Evolutionary conservation across 2,329 filamentous ascomycete genomes (phyloP), one percentile per base, ranked within the genome.

Genomic region (Emericellopsis cladophorae): DNA sequence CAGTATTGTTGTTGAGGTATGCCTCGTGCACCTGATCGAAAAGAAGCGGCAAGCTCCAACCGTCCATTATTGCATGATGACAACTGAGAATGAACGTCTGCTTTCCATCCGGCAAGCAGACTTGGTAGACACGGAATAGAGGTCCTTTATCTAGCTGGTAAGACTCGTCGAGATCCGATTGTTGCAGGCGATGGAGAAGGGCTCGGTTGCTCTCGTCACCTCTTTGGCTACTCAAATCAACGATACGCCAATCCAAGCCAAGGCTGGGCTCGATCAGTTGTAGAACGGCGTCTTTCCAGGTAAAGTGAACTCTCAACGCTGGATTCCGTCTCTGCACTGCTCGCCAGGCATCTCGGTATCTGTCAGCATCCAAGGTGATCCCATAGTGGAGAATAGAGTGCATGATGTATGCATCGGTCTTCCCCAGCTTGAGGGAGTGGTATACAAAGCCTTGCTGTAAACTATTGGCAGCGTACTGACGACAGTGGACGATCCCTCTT

Each of bases 401-500:
- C 37, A 39, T 39, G 5, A 39, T 26, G 37, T 39, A 39, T 26
- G 37, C 37, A 39, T 39, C 37, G 3, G 37, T 23, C 7, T 39
- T 21, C 26, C 26, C 18, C 15, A 29, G 14, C 21, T 39, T 39
- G 6, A 39, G 37, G 7, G 37, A 39, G 4, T 39, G 37, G 22
- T 39, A 39, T 10, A 39, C 37, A 26, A 39, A 39, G 5, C 37
- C 37, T 22, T 39, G 37, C n/a, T 39, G 37, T 12, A 39, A 29
- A 9, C 37, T 39, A 8, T 39, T 39, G 26, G 26, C 26, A 3
- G 26, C 26, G 12, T 29, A 29, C 12, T 12, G 26, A 9, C 6
- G 26, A 12, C 26, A 4, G 9, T 7, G 9, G 7, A 7, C 9
- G 26, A 7, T 9, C 26, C 12, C 26, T 9, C 12, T 12, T 5